Percentiles rank a stretch among this genome's conserved stretches.
phyloP scores from a whole-genome alignment of 2,329 filamentous ascomycete species.

The Pseudocercospora macadamiae region DNA sequence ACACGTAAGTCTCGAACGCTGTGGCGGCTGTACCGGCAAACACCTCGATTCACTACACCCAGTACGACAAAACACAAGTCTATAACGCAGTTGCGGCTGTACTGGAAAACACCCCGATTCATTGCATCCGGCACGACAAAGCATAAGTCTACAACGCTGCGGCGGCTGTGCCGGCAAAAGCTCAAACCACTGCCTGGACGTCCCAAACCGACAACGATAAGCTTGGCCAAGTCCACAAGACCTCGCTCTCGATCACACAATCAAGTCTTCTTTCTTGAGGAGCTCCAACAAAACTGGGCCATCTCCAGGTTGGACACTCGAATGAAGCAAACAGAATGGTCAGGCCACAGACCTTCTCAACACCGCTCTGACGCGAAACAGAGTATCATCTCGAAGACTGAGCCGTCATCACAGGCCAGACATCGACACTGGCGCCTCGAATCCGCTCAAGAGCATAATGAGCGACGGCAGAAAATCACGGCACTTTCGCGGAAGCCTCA shows the following conservation, averaged over 20 bases:
- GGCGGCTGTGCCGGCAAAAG: neutral
- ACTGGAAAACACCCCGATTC: too few species aligned
- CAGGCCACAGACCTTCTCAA: neutral
- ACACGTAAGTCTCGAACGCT: neutral
- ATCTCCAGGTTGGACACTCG: neutral
- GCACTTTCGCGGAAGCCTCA: constrained; percentile 2
- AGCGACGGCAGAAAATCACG: constrained; percentile 1
- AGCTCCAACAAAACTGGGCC: constrained; percentile 2
- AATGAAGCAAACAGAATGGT: neutral
- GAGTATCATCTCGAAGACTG: constrained; percentile 2
- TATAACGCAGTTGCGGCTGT: constrained; percentile 1
- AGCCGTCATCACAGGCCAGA: neutral
- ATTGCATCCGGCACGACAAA: neutral
- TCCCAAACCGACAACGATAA: too few species aligned
- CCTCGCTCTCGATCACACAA: neutral
- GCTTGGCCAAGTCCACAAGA: constrained; percentile 1
- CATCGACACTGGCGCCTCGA: neutral
- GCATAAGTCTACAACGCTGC: constrained; percentile 3
- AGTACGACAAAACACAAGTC: constrained; percentile 1
- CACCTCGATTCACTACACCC: neutral
- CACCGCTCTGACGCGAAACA: constrained; percentile 8
- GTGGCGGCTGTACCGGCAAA: neutral
- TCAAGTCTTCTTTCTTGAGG: neutral
- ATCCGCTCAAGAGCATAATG: constrained; percentile 3
- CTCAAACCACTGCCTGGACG: neutral